These are phyloP conservation scores for Rhizopogon sp. DNA, from an alignment of 768 basidiomycete genomes.

Conservation along the genomic window DNA sequence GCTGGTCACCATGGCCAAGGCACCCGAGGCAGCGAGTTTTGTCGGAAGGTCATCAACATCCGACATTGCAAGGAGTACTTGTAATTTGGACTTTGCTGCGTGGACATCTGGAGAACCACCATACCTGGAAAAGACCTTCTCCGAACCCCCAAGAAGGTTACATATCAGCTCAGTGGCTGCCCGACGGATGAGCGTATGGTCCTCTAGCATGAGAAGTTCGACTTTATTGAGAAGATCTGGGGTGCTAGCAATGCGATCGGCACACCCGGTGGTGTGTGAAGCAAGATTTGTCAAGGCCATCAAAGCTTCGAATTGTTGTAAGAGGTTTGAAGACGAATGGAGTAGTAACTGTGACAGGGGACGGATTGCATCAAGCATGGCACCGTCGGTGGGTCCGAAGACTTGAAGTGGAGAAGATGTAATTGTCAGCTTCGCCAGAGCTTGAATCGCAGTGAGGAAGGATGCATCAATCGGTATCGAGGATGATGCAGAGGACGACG, in stretches of 20 bases:
- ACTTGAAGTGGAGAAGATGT: constrained; percentile 88
- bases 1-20: constrained; percentile 74
- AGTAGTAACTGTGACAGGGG: constrained; percentile 74
- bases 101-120: constrained; percentile 38
- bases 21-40: constrained; percentile 85
- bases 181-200: constrained; percentile 75
- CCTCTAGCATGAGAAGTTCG: constrained; percentile 75
- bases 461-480: constrained; percentile 19
- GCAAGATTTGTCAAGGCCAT: constrained; percentile 98
- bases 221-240: constrained; percentile 59
- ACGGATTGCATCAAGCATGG: constrained; percentile 76
- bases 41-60: constrained; percentile 85
- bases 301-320: constrained; percentile 88
- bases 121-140: constrained; percentile 71
- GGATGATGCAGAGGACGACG: constrained; percentile 29
- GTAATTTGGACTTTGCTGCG: constrained; percentile 55
- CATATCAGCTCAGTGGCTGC: constrained; percentile 90
- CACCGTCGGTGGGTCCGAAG: constrained; percentile 80
- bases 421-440: constrained; percentile 88
- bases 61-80: constrained; percentile 78
- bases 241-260: constrained; percentile 59
- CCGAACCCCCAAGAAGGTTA: constrained; percentile 80
- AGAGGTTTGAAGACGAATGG: constrained; percentile 58
- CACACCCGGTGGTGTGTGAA: constrained; percentile 62
- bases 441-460: constrained; percentile 71